Percentiles rank a stretch among this genome's conserved stretches.
Evolutionary conservation across 2,329 filamentous ascomycete genomes (phyloP).

Genomic region (Penicillium polonicum): DNA sequence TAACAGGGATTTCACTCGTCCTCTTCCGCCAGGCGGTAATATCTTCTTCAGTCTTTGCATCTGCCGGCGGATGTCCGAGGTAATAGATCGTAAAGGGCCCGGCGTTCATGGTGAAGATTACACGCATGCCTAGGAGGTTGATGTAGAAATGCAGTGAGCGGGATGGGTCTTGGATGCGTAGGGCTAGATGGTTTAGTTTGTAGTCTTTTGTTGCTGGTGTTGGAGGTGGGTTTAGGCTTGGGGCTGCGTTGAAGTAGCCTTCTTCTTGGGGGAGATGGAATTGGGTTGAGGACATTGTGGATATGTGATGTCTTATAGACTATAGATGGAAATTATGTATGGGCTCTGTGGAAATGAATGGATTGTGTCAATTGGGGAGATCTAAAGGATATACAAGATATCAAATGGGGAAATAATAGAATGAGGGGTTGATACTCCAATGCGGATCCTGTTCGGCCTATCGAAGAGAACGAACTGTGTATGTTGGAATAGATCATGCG

Average conservation of each 20-base stretch:
- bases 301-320: not conserved
- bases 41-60: conserved; percentile 26
- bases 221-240: conserved; percentile 29
- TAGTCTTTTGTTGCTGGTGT: conserved; percentile 32
- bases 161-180: conserved; percentile 37
- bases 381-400: not conserved
- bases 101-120: conserved; percentile 41
- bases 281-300: conserved; percentile 10
- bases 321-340: not conserved
- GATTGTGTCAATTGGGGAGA: not conserved
- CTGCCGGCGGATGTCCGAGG: conserved; percentile 37
- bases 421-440: conserved; percentile 2
- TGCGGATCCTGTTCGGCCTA: not conserved
- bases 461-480: not conserved
- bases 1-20: conserved; percentile 24
- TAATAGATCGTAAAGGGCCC: conserved; percentile 45
- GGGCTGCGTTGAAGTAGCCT: conserved; percentile 33
- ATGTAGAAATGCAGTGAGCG: conserved; percentile 41
- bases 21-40: conserved; percentile 30
- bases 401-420: not conserved
- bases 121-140: conserved; percentile 41
- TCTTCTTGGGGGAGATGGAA: conserved; percentile 24
- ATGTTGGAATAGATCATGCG: not conserved
- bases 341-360: not conserved
- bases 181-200: conserved; percentile 42